Evolutionary conservation across 2,329 filamentous ascomycete species (phyloP), one percentile per base, ranked within the genome.

Genomic region (Phialemonium atrogriseum): DNA sequence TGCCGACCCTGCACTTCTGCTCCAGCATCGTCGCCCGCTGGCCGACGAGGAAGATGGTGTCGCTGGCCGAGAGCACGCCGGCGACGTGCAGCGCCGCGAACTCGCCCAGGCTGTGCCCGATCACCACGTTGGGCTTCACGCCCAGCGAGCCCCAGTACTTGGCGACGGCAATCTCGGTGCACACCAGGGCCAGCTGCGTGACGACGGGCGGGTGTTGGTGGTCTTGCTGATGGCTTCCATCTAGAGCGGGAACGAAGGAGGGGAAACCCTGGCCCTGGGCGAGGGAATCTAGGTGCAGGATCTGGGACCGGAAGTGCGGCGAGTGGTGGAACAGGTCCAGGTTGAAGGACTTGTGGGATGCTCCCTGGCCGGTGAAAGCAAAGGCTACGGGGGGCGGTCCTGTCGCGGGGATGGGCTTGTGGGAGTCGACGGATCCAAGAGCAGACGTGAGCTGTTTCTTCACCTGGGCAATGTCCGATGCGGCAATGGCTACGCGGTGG

Each of bases 41-140:
- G 7, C 78, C 78, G 5, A 81, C 75, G 0, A 84, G 59, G 26
- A 70, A 73, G 8, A 85, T 58, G 39, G 72, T 68, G 43, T 81
- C 77, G 20, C 60, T 61, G 11, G 66, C 68, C 1, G 73, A 76
- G 11, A 81, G 56, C n/a, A 80, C 73, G 15, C 74, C 77, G 26
- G 76, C 71, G 9, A 71, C 64, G 33, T 73, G 59, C 0, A 80
- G 61, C 15, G 76, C 76, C 15, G 73, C 73, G 46, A 77, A 78
- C 48, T 79, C 73, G 27, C 74, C 73, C 12, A 80, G 57, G 40
- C 73, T 78, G 38, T 68, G 65, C 5, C 66, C 66, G 4, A 69
- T 41, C 4, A 68, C 63, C 2, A 53, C 63, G 21, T 60, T 54
- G 7, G 66, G 64, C 6, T 39, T 41, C 10, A 70, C 39, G 1